phyloP scores from a whole-genome alignment of 116 monocot species.

The Iris pallida region DNA sequence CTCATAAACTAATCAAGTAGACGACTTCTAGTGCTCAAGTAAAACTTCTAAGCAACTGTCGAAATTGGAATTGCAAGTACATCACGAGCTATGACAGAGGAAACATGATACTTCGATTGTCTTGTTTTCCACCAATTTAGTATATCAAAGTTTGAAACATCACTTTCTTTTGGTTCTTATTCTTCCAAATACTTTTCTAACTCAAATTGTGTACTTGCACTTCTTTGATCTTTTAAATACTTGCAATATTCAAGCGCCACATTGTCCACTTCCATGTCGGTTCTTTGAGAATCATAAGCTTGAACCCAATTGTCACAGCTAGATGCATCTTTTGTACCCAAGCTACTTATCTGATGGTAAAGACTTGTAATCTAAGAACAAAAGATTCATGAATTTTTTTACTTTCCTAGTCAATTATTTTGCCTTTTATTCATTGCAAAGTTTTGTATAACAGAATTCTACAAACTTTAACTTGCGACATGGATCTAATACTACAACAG shows the following conservation, averaged over 20 bases:
- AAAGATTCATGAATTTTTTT: neutral
- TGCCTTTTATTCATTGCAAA: neutral
- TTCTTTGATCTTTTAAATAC: neutral
- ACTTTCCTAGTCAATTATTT: too few species aligned
- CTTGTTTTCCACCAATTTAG: neutral
- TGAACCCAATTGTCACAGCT: neutral
- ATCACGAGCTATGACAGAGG: neutral
- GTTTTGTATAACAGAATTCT: neutral
- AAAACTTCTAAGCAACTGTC: neutral
- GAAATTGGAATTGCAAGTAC: neutral
- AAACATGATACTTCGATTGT: neutral
- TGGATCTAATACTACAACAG: neutral
- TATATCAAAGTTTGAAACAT: neutral
- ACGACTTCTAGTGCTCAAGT: neutral
- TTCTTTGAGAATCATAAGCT: neutral
- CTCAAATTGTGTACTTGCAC: neutral
- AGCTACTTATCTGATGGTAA: neutral
- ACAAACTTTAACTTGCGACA: neutral
- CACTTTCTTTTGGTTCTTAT: neutral
- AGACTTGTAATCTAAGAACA: neutral
- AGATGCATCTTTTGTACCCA: neutral
- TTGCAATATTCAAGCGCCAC: too few species aligned
- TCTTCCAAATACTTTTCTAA: constrained; percentile 1
- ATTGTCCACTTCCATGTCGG: neutral
- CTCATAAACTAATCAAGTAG: too few species aligned